Base-by-base conservation (phyloP, 2,329 filamentous ascomycete genomes). In the Trichoderma sp. region DNA sequence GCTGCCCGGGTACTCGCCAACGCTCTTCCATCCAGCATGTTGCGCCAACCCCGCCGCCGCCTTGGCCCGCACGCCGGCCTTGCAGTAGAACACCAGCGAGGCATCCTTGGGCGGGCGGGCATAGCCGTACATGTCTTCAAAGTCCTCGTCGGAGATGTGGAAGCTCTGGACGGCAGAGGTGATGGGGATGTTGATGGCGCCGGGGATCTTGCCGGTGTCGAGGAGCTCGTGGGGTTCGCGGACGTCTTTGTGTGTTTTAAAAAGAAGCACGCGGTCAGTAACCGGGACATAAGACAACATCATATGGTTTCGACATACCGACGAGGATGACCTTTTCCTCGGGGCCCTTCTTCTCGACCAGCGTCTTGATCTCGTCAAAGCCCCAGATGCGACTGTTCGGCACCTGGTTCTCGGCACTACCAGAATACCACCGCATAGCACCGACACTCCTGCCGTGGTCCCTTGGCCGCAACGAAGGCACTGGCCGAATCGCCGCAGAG, bases 61-160 rank as follows among this genome's bases (percentile, higher is more conserved):
- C 56, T 85, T 83, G 74, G 92, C 93, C 77, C 96, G 85, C 72
- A 98, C 92, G 2, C 96, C 96, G 0, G 94, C 90, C 82, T 93
- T 96, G 82, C 96, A 99, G 80, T 97, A 98, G 76, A 98, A 96
- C 4, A 98, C 85, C 16, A 97, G 78, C 72, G 87, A 83, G 37
- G 79, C 78, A 55, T 87, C 83, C 70, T 82, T 82, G 2, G 75
- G 74, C 0, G 85, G 94, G 70, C 92, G 91, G 69, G 85, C 81
- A 76, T 91, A 97, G 4, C 93, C 94, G 79, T 93, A 94, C 18
- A 90, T 83, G 70, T 93, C 92, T 76, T 91, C 87, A 76, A 98
- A 98, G 72, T 97, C 94, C 14, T 92, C 91, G 0, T 85, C 83
- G 0, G 84, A 78, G 8, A 97, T 85, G 79, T 94, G 91, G 75